Evolutionary conservation across 2,329 filamentous ascomycete species (phyloP), one percentile per base, ranked within the genome.

Genomic region (Pyrenophora graminea): DNA sequence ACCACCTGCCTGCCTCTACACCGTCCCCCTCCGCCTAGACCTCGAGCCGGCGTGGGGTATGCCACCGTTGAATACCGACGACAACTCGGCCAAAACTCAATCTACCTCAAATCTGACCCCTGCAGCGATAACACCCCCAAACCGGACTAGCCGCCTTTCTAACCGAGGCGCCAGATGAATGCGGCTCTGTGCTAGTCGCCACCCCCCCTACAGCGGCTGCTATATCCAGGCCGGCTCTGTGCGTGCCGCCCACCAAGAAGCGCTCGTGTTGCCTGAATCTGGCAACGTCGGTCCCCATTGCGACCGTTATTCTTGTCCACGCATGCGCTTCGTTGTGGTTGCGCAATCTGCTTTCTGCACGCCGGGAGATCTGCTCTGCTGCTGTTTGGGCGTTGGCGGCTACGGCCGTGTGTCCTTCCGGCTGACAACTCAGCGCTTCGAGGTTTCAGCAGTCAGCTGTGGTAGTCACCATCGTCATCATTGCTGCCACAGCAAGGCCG

Each of bases 111-210:
- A 51, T 34, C 42, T 45, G 32, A 18, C 47, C 45, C 50, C 46
- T 48, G 39, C 46, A 43, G 43, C 17, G 27, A n/a, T 34, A 27
- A n/a, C 18, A 17, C n/a, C 34, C 32, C 19, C n/a, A 36, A 36
- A 31, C 17, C 47, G 10, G 27, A 10, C 27, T 30, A 30, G 27
- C 27, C 9, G 7, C 32, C 4, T 40, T 39, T 34, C 41, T 53
- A 48, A 40, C 44, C 41, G 47, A 58, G 53, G 59, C 57, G 66
- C 67, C 59, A 42, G 44, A 60, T 67, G 68, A 59, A 61, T 67
- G 68, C 59, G 68, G 67, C 67, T 71, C 63, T 63, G 56, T 58
- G 53, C 55, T 51, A 48, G 51, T 59, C 49, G 55, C 56, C 53
- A 50, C 33, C 47, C 39, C 39, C 39, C 51, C 43, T 53, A 45